These are phyloP conservation scores for Candida sithepensis DNA, from an alignment of 805 yeast genomes.

Conservation along the genomic window DNA sequence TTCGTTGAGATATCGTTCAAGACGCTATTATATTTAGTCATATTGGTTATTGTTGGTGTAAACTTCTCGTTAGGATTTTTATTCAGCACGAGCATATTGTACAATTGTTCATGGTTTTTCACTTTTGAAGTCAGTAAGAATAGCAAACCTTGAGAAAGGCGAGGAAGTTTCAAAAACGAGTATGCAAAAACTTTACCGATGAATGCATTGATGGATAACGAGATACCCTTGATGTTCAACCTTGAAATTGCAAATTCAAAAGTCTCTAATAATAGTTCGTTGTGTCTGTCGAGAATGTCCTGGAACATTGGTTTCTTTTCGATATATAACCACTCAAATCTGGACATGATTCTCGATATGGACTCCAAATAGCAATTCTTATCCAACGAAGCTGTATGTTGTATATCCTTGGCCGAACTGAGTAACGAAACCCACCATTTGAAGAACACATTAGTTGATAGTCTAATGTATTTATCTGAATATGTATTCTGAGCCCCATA, in stretches of 20 bases:
- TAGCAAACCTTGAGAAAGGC: conserved; percentile 52
- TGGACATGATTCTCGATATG: conserved; percentile 45
- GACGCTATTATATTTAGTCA: conserved; percentile 1
- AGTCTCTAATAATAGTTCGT: conserved; percentile 44
- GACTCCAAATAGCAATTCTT: conserved; percentile 52
- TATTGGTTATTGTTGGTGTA: conserved; percentile 3
- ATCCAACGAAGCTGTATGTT: conserved; percentile 41
- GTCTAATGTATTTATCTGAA: conserved; percentile 6
- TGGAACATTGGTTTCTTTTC: conserved; percentile 9
- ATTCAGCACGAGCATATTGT: conserved; percentile 18
- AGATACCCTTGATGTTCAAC: conserved; percentile 45
- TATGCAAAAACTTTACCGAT: conserved; percentile 70
- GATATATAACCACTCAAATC: conserved; percentile 41
- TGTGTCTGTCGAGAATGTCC: conserved; percentile 28
- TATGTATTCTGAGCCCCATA: not conserved
- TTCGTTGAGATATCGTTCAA: conserved; percentile 9
- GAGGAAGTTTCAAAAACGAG: conserved; percentile 51
- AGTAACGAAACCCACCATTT: conserved; percentile 57
- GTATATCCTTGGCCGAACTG: conserved; percentile 25
- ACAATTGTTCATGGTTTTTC: conserved; percentile 33
- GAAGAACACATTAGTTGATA: conserved; percentile 23
- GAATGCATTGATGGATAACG: conserved; percentile 60
- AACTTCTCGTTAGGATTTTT: conserved; percentile 11
- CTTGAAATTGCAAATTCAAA: conserved; percentile 48
- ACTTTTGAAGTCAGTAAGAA: conserved; percentile 57